Conservation (phyloP, 495 filamentous ascomycete species). For the Hypoxylon intermedium region DNA sequence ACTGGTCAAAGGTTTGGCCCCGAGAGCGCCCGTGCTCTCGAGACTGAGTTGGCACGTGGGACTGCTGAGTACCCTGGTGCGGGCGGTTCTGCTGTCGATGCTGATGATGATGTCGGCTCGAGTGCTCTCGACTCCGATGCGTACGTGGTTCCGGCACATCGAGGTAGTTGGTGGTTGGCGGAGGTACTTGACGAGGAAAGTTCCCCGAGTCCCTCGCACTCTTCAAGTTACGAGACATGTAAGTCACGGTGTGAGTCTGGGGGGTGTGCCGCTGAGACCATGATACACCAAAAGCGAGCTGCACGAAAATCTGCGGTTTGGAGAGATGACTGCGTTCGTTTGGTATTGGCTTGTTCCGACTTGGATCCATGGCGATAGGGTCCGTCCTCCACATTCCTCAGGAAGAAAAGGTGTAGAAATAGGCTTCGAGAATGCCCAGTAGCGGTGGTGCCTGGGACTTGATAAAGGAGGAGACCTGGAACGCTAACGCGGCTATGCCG, state of each 20-base stretch:
- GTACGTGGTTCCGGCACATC: conserved; percentile 44
- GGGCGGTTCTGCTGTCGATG: conserved; percentile 29
- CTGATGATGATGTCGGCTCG: conserved; percentile 23
- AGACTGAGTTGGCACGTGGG: conserved; percentile 27
- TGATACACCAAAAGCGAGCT: conserved; percentile 55
- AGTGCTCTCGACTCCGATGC: conserved; percentile 35
- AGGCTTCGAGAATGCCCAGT: conserved; percentile 7
- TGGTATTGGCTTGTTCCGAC: conserved; percentile 31
- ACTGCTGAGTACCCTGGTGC: conserved; percentile 43
- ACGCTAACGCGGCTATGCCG: conserved; percentile 15
- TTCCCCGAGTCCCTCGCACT: conserved; percentile 44
- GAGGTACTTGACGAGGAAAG: conserved; percentile 52
- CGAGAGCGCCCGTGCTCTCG: conserved; percentile 30
- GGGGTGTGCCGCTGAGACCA: conserved; percentile 48
- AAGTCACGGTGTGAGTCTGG: conserved; percentile 53
- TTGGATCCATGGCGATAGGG: conserved; percentile 43
- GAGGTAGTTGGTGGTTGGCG: conserved; percentile 53
- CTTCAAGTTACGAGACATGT: conserved; percentile 50
- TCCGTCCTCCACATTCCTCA: conserved; percentile 35
- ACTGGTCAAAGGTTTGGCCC: conserved; percentile 17
- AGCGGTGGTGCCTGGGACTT: conserved; percentile 18
- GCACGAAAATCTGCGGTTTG: conserved; percentile 54
- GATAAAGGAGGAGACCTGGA: conserved; percentile 21
- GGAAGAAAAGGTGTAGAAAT: conserved; percentile 3
- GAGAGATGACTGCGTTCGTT: conserved; percentile 29